A percentile compares a stretch with the other conserved stretches of the same genome.
These are phyloP conservation scores for Mycena venus DNA, from an alignment of 768 basidiomycete genomes.

Conservation along the genomic window DNA sequence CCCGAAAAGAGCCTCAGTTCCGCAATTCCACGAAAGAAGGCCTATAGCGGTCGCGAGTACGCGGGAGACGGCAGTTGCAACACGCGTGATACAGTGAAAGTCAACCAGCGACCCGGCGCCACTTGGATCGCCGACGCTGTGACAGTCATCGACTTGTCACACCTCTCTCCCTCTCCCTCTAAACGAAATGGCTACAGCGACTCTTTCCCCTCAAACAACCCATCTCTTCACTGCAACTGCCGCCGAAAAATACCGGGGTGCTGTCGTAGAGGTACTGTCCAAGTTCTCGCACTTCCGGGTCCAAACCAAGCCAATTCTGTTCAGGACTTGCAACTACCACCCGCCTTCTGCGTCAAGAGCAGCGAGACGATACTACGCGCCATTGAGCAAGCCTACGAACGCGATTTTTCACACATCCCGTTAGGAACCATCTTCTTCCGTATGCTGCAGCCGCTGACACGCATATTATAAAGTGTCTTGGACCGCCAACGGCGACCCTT, in stretches of 20 bases:
- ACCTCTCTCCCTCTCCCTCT: too few relatives aligned
- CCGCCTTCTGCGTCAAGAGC: slow-evolving; percentile 85
- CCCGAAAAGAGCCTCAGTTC: too few relatives aligned
- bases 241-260: slow-evolving; percentile 20
- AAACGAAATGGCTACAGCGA: slow-evolving; percentile 17
- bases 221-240: background rate
- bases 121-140: too few relatives aligned
- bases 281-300: background rate
- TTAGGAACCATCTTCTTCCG: slow-evolving; percentile 44
- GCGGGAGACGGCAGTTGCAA: too few relatives aligned
- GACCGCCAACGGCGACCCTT: slow-evolving; percentile 79
- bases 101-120: too few relatives aligned
- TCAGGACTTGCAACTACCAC: slow-evolving; percentile 85
- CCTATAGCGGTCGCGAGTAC: too few relatives aligned
- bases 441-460: background rate
- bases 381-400: slow-evolving; percentile 90
- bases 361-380: slow-evolving; percentile 81
- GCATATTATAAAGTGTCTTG: slow-evolving; percentile 71
- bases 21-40: too few relatives aligned
- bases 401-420: slow-evolving; percentile 96
- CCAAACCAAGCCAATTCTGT: background rate
- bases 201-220: background rate
- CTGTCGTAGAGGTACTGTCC: slow-evolving; percentile 19
- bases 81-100: too few relatives aligned
- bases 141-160: too few relatives aligned